A percentile compares a stretch with the other conserved stretches of the same genome.
Conservation (phyloP, 805 yeast genomes). For the Saturnispora ahearnii region DNA sequence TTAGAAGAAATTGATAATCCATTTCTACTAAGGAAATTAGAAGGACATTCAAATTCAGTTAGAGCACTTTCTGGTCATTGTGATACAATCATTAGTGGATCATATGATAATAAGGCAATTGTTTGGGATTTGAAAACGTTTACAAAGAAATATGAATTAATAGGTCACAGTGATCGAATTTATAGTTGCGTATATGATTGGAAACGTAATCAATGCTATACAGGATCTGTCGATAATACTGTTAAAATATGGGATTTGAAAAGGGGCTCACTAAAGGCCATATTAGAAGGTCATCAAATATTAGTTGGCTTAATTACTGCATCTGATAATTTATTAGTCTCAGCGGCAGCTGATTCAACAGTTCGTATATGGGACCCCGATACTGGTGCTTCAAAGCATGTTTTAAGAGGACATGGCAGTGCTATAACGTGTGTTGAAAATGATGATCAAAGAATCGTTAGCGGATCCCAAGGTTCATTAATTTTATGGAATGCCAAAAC, state of each 20-base stretch:
- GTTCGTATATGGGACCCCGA: slow-evolving; percentile 89
- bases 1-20: slow-evolving; percentile 42
- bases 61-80: slow-evolving; percentile 84
- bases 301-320: slow-evolving; percentile 81
- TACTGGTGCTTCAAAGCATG: slow-evolving; percentile 53
- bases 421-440: slow-evolving; percentile 94
- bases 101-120: slow-evolving; percentile 82
- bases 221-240: slow-evolving; percentile 86
- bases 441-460: slow-evolving; percentile 71
- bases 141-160: slow-evolving; percentile 59
- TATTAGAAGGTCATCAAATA: slow-evolving; percentile 81
- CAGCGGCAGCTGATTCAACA: slow-evolving; percentile 94
- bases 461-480: slow-evolving; percentile 83
- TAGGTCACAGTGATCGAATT: slow-evolving; percentile 82
- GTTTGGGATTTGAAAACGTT: slow-evolving; percentile 86
- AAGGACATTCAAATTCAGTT: slow-evolving; percentile 75
- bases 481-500: slow-evolving; percentile 80
- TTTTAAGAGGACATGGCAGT: slow-evolving; percentile 71
- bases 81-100: slow-evolving; percentile 75
- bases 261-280: slow-evolving; percentile 58
- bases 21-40: slow-evolving; percentile 55
- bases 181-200: slow-evolving; percentile 83
- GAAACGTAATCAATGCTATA: slow-evolving; percentile 67
- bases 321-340: slow-evolving; percentile 66
- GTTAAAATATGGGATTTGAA: slow-evolving; percentile 85